Conservation (phyloP, 2,329 filamentous ascomycete genomes). For the Eutypa lata region DNA sequence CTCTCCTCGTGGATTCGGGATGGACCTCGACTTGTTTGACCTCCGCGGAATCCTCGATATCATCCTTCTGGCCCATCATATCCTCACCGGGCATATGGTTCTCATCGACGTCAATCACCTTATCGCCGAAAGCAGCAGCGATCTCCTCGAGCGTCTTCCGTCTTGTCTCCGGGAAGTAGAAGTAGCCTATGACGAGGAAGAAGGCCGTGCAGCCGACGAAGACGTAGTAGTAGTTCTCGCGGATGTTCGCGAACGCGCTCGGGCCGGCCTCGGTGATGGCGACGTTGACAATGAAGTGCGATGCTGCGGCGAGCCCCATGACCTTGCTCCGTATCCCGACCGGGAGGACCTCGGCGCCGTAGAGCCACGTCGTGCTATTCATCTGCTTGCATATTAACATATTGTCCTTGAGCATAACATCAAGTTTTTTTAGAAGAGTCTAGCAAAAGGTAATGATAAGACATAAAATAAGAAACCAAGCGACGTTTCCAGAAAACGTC, state of each 20-base stretch:
- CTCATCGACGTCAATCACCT: conserved; percentile 17
- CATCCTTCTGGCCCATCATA: background rate
- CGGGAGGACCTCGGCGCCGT: conserved; percentile 53
- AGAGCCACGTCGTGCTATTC: conserved; percentile 53
- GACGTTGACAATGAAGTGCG: conserved; percentile 54
- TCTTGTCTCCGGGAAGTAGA: conserved; percentile 48
- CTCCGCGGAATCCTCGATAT: background rate
- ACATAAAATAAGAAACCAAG: no score
- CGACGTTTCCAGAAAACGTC: no score
- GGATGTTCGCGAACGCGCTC: conserved; percentile 53
- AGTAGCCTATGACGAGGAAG: conserved; percentile 49
- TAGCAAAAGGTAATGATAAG: no score
- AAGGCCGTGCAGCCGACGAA: conserved; percentile 51
- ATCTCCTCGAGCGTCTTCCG: conserved; percentile 24
- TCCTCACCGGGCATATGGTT: conserved; percentile 5
- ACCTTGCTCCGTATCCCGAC: conserved; percentile 51
- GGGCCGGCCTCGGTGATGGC: conserved; percentile 52
- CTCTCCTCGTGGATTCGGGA: background rate
- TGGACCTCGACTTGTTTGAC: background rate
- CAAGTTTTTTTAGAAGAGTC: no score
- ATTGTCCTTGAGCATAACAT: no score
- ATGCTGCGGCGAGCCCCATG: conserved; percentile 52
- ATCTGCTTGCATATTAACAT: no score
- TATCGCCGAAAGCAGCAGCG: conserved; percentile 21
- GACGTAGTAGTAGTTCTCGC: conserved; percentile 60